phyloP scores from a whole-genome alignment of 371 early-diverging fungal genomes.

The Mortierella sp. region DNA sequence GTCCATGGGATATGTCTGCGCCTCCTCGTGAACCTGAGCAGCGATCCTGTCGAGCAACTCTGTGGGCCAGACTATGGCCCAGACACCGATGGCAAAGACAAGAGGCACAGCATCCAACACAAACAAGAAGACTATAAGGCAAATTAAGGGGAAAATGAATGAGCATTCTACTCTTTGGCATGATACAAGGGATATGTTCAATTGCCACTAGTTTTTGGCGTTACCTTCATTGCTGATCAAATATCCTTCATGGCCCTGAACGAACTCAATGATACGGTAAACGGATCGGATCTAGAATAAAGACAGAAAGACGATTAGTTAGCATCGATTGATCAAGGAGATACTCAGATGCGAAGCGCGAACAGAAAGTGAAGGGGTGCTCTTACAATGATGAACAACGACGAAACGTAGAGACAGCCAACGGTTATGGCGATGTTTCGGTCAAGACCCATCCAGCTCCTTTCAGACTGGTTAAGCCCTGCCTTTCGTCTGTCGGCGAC shows the following conservation, averaged over 20 bases:
- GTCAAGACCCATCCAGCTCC: conserved; percentile 22
- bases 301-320: background rate
- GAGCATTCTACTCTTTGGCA: background rate
- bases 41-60: conserved; percentile 16
- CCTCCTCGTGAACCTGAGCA: conserved; percentile 6
- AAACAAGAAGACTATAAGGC: conserved; percentile 27
- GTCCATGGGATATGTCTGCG: background rate
- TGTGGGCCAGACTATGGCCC: conserved; percentile 40
- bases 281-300: conserved; percentile 33
- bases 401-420: conserved; percentile 27
- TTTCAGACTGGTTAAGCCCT: background rate
- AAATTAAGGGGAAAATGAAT: background rate
- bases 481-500: conserved; percentile 9
- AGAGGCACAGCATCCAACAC: conserved; percentile 36
- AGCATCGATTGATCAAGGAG: background rate
- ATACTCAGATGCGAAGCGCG: background rate
- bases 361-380: background rate
- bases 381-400: conserved; percentile 35
- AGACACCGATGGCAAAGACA: conserved; percentile 37
- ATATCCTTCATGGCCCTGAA: conserved; percentile 25
- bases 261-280: conserved; percentile 35
- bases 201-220: background rate
- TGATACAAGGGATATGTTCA: background rate
- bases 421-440: conserved; percentile 4
- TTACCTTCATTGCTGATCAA: conserved; percentile 33